Conservation (phyloP, 257 asterid genomes). For the Capsicum rhomboideum region DNA sequence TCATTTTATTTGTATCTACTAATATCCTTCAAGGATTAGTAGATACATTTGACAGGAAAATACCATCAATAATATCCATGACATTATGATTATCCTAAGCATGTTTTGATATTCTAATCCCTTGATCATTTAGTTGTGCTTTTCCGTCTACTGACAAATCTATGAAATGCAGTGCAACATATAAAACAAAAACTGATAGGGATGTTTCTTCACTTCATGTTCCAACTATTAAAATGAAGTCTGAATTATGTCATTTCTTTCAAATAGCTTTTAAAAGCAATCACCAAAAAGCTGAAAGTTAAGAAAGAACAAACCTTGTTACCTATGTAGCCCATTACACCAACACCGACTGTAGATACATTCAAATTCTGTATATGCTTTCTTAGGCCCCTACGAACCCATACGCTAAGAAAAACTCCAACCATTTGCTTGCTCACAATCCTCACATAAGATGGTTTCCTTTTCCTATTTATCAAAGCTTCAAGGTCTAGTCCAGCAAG, state of each 20-base stretch:
- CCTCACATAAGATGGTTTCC: constrained; percentile 74
- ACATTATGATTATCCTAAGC: background rate
- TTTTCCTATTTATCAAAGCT: constrained; percentile 58
- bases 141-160: background rate
- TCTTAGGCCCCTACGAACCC: constrained; percentile 88
- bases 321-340: constrained; percentile 95
- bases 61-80: background rate
- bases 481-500: constrained; percentile 67
- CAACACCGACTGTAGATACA: constrained; percentile 92
- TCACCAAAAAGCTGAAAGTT: constrained; percentile 2
- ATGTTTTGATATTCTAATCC: background rate
- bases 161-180: background rate
- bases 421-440: constrained; percentile 97
- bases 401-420: constrained; percentile 73
- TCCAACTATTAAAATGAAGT: background rate
- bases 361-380: constrained; percentile 70
- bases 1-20: background rate
- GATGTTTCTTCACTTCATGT: background rate
- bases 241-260: background rate
- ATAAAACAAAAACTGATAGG: background rate
- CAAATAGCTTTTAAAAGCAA: background rate
- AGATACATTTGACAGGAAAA: background rate
- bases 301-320: constrained; percentile 65
- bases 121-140: background rate
- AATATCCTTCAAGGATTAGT: background rate